Evolutionary conservation across 2,329 filamentous ascomycete genomes (phyloP).

Genomic region (Berkeleyomyces rouxiae): DNA sequence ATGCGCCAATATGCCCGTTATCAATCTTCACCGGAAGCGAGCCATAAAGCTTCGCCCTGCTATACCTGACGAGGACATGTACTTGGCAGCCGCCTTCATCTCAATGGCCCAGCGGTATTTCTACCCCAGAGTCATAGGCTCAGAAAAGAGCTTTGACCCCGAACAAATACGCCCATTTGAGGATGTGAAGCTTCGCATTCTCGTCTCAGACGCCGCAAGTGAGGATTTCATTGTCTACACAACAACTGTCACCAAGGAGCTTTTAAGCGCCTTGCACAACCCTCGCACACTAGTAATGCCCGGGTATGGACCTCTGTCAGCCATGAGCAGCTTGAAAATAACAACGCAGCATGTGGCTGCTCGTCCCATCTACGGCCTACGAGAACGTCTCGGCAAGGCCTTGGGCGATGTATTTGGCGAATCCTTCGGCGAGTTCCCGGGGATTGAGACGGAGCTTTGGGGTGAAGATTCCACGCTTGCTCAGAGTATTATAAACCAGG

Average conservation of each 20-base stretch:
- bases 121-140: conserved; percentile 22
- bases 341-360: not conserved
- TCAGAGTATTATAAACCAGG: not conserved
- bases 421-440: conserved; percentile 26
- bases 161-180: conserved; percentile 22
- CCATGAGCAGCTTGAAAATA: conserved; percentile 21
- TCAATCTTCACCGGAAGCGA: conserved; percentile 30
- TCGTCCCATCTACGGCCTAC: conserved; percentile 24
- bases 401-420: conserved; percentile 35
- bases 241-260: conserved; percentile 29
- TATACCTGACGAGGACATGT: conserved; percentile 34
- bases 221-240: conserved; percentile 38
- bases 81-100: conserved; percentile 35
- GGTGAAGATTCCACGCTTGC: not conserved
- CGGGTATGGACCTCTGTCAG: conserved; percentile 2
- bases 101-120: conserved; percentile 41
- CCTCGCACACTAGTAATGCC: conserved; percentile 19
- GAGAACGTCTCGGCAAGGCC: conserved; percentile 37
- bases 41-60: conserved; percentile 31
- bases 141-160: conserved; percentile 15
- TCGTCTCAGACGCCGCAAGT: conserved; percentile 33
- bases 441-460: conserved; percentile 7
- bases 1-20: conserved; percentile 30
- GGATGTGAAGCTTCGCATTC: conserved; percentile 33
- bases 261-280: conserved; percentile 33